Conservation (phyloP, 805 yeast species). For the Candida ponderosae region DNA sequence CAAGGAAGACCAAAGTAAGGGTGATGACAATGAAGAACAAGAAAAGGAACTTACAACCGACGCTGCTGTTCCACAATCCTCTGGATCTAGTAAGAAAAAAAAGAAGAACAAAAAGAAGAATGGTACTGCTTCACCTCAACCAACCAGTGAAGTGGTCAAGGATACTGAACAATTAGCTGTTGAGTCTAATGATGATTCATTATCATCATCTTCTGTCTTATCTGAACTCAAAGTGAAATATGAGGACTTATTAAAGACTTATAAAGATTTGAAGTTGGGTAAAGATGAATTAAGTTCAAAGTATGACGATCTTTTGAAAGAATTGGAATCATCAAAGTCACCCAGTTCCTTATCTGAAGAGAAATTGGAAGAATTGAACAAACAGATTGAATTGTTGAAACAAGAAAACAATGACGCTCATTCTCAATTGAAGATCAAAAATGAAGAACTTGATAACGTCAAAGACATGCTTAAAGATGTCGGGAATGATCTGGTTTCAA, state of each 20-base stretch:
- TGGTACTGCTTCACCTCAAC: not conserved
- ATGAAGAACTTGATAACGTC: conserved; percentile 59
- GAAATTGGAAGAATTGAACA: conserved; percentile 11
- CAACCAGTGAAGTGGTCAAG: not conserved
- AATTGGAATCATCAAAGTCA: conserved; percentile 13
- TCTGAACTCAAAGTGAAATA: conserved; percentile 5
- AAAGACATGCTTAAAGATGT: conserved; percentile 70
- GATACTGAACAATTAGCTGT: not conserved
- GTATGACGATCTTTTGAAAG: conserved; percentile 10
- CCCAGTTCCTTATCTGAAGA: conserved; percentile 6
- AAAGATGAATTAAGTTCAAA: conserved; percentile 11
- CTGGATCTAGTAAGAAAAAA: not conserved
- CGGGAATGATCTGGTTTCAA: conserved; percentile 73
- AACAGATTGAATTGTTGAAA: conserved; percentile 13
- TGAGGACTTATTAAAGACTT: conserved; percentile 3
- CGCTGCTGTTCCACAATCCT: not conserved
- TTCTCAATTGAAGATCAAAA: conserved; percentile 28
- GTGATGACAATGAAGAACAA: too few relatives aligned
- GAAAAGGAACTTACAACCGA: not conserved
- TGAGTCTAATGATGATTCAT: not conserved
- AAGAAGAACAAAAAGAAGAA: conserved; percentile 1
- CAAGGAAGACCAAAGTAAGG: too few relatives aligned
- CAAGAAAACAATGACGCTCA: conserved; percentile 7
- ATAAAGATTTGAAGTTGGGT: conserved; percentile 2
- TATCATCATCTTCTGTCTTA: too few relatives aligned